These are phyloP conservation scores for Lipomyces orientalis DNA, from an alignment of 805 yeast genomes.

Conservation along the genomic window DNA sequence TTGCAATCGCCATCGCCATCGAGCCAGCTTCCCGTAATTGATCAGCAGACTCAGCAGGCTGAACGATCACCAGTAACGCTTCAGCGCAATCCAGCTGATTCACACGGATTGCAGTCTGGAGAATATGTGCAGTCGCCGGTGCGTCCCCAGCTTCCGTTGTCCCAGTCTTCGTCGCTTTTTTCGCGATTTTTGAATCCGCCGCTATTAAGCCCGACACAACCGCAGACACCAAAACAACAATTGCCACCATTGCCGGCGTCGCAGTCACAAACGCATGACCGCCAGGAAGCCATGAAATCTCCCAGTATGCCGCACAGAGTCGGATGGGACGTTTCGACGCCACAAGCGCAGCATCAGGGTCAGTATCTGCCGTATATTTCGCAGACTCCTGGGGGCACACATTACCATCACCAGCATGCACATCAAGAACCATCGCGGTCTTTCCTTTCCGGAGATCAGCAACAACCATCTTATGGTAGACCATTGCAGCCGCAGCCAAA, in stretches of 20 bases:
- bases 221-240: background rate
- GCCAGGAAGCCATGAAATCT: background rate
- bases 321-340: background rate
- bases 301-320: background rate
- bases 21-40: background rate
- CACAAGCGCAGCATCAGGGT: background rate
- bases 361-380: background rate
- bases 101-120: background rate
- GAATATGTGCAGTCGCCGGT: background rate
- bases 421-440: background rate
- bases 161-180: slow-evolving; percentile 5
- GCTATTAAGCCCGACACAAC: background rate
- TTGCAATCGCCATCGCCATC: background rate
- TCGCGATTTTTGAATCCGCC: slow-evolving; percentile 8
- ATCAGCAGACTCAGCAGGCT: background rate
- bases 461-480: background rate
- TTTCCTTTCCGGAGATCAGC: background rate
- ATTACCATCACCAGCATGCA: background rate
- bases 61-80: background rate
- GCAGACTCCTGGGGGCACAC: background rate
- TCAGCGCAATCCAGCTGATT: background rate
- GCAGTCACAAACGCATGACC: background rate
- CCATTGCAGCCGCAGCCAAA: background rate
- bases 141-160: slow-evolving; percentile 6
- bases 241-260: slow-evolving; percentile 4